Percentiles rank a stretch among this genome's conserved stretches.
These are phyloP conservation scores for Beta corolliflora DNA, from an alignment of 179 eudicot genomes.

Conservation along the genomic window DNA sequence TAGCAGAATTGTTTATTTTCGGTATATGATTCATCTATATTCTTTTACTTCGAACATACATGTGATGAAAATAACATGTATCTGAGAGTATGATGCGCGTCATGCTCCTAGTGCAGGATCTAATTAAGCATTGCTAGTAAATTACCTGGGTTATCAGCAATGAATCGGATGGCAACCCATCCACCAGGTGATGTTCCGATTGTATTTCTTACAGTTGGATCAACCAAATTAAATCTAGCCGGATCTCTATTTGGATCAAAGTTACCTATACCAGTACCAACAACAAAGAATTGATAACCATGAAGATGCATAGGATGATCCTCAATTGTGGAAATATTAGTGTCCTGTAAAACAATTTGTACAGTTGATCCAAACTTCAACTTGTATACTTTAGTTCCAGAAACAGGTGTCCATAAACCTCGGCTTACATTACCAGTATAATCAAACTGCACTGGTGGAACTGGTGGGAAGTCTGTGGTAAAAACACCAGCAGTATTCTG, in stretches of 20 bases:
- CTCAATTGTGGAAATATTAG: slow-evolving; percentile 63
- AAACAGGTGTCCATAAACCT: slow-evolving; percentile 65
- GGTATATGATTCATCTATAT: no score
- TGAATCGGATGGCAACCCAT: slow-evolving; percentile 71
- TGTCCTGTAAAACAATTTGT: slow-evolving; percentile 72
- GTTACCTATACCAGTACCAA: slow-evolving; percentile 75
- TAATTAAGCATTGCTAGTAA: not conserved
- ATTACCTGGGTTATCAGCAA: slow-evolving; percentile 71
- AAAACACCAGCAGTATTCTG: slow-evolving; percentile 65
- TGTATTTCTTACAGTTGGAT: slow-evolving; percentile 64
- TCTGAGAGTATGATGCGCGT: no score
- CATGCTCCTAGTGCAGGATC: not conserved
- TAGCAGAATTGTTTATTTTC: no score
- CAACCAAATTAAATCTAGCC: slow-evolving; percentile 52
- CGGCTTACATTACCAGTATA: slow-evolving; percentile 80
- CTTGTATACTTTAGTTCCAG: slow-evolving; percentile 69
- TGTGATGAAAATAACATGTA: no score
- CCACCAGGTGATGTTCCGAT: slow-evolving; percentile 73
- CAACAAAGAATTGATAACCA: slow-evolving; percentile 46
- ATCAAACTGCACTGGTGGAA: slow-evolving; percentile 69
- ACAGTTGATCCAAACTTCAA: slow-evolving; percentile 66
- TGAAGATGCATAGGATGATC: slow-evolving; percentile 95
- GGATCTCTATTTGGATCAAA: slow-evolving; percentile 53
- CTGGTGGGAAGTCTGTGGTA: slow-evolving; percentile 81
- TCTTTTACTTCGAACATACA: no score